Evolutionary conservation across 2,329 filamentous ascomycete species (phyloP).

Genomic region (Arthrobotrys megalospora): DNA sequence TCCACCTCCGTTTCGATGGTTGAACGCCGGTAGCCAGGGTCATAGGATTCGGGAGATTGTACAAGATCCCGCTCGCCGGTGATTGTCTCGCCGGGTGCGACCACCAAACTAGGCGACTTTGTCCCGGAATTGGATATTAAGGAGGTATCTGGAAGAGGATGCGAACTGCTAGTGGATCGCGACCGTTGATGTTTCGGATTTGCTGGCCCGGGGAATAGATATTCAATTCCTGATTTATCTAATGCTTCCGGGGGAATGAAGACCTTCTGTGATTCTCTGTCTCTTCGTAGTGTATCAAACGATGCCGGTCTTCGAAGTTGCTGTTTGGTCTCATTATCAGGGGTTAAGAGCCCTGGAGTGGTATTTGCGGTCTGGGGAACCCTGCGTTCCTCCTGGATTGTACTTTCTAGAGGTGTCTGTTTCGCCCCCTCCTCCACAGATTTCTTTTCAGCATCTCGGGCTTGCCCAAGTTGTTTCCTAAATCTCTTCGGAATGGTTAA

Average conservation of each 20-base stretch:
- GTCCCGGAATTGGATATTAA: background rate
- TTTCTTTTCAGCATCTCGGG: conserved; percentile 11
- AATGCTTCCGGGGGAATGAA: conserved; percentile 44
- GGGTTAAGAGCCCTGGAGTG: conserved; percentile 34
- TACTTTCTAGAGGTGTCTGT: background rate
- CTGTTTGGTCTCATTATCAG: conserved; percentile 23
- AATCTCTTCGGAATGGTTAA: conserved; percentile 26
- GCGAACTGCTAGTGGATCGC: conserved; percentile 21
- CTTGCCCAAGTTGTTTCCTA: conserved; percentile 22
- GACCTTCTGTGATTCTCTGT: conserved; percentile 46
- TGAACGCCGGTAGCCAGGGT: background rate
- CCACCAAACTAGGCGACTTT: conserved; percentile 2
- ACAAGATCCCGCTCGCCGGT: conserved; percentile 28
- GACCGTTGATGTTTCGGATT: conserved; percentile 38
- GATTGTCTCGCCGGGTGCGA: conserved; percentile 19
- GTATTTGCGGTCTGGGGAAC: conserved; percentile 43
- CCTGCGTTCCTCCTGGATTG: background rate
- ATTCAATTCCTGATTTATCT: conserved; percentile 29
- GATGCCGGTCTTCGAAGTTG: conserved; percentile 38
- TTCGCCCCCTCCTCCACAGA: background rate
- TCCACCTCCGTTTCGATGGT: conserved; percentile 20
- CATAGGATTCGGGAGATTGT: conserved; percentile 46
- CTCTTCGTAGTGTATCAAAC: conserved; percentile 30
- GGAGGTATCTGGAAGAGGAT: background rate
- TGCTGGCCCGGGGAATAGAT: conserved; percentile 28